Evolutionary conservation across 768 basidiomycete genomes (phyloP).

Genomic region (Lentinula raphanica): DNA sequence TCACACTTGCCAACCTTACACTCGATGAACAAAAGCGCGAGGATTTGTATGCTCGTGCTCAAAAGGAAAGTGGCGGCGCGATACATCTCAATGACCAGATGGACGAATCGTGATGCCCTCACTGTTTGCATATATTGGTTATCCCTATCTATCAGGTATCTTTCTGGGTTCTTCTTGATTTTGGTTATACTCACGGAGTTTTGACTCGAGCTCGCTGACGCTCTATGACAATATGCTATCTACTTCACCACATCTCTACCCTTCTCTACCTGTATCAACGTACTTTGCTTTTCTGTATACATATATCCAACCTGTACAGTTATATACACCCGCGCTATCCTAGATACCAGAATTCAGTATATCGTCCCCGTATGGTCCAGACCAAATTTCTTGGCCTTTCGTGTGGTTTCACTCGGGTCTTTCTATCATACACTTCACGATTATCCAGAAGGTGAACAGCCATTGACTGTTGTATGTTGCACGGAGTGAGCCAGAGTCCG

Average conservation of each 20-base stretch:
- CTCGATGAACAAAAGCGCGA: constrained; percentile 42
- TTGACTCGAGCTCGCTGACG: too few relatives aligned
- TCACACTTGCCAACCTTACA: constrained; percentile 58
- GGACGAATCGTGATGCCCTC: constrained; percentile 20
- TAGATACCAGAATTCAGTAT: neutral
- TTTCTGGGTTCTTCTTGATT: neutral
- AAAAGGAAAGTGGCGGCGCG: constrained; percentile 39
- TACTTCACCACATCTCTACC: neutral
- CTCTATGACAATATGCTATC: too few relatives aligned
- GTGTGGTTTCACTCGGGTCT: too few relatives aligned
- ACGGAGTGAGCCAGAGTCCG: too few relatives aligned
- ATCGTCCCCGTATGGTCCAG: too few relatives aligned
- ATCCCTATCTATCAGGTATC: neutral
- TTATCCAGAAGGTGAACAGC: too few relatives aligned
- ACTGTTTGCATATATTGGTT: neutral
- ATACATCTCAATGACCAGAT: constrained; percentile 26
- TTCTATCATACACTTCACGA: too few relatives aligned
- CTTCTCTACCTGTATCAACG: neutral
- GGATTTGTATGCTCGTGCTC: constrained; percentile 46
- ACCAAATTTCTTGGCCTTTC: too few relatives aligned
- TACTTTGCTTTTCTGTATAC: neutral
- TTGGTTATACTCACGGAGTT: neutral
- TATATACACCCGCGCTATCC: neutral
- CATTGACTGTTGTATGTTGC: too few relatives aligned
- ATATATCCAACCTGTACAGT: neutral